Evolutionary conservation across 179 eudicot species (phyloP).

Genomic region (Monotropa hypopitys): DNA sequence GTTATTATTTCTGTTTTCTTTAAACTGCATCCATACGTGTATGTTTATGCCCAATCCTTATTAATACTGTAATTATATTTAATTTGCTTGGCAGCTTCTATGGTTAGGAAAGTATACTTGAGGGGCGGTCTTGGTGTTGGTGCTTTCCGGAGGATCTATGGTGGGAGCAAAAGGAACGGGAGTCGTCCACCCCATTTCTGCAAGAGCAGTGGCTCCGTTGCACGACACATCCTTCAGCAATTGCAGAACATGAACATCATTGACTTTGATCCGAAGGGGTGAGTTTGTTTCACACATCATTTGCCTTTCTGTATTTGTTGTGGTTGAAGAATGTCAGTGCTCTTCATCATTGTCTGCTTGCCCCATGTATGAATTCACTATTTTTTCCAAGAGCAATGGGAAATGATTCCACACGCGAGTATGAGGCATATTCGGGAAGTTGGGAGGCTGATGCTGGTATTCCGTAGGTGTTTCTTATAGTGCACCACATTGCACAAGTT

Average conservation of each 20-base stretch:
- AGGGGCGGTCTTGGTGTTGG: slow-evolving; percentile 85
- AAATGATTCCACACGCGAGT: not conserved
- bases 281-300: slow-evolving; percentile 12
- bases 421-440: not conserved
- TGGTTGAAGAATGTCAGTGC: not conserved
- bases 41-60: not conserved
- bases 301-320: not conserved
- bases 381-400: not conserved
- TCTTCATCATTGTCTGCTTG: not conserved
- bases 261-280: slow-evolving; percentile 67
- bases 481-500: not conserved
- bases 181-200: slow-evolving; percentile 75
- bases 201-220: slow-evolving; percentile 68
- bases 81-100: slow-evolving; percentile 42
- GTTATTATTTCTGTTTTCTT: not conserved
- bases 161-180: slow-evolving; percentile 77
- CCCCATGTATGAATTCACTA: not conserved
- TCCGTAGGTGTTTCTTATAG: not conserved
- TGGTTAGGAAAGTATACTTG: slow-evolving; percentile 71
- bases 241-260: slow-evolving; percentile 42
- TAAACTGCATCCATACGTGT: not conserved
- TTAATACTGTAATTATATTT: not conserved
- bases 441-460: not conserved
- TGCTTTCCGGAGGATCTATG: slow-evolving; percentile 61
- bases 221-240: slow-evolving; percentile 70